A percentile compares a stretch with the other conserved stretches of the same genome.
Evolutionary conservation across 306 rosid species (phyloP).

Genomic region (Cicer arietinum): DNA sequence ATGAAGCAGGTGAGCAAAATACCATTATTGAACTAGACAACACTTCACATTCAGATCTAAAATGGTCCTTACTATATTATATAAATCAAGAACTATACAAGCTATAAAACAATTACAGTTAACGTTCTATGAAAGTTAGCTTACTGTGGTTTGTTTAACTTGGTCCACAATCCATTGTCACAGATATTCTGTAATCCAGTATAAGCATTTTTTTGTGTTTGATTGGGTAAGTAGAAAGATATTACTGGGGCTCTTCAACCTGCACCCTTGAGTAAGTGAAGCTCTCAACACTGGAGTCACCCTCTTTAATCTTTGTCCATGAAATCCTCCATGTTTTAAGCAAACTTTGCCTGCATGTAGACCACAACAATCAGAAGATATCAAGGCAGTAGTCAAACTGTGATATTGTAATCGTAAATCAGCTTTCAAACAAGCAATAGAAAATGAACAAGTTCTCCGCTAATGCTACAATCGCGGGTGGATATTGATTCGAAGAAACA

Average conservation of each 20-base stretch:
- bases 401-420: slow-evolving; percentile 12
- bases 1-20: slow-evolving; percentile 5
- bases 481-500: slow-evolving; percentile 13
- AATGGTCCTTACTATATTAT: slow-evolving; percentile 12
- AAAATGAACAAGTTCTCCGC: slow-evolving; percentile 19
- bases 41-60: slow-evolving; percentile 11
- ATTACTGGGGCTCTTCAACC: slow-evolving; percentile 50
- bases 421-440: slow-evolving; percentile 22
- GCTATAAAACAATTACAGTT: slow-evolving; percentile 35
- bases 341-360: slow-evolving; percentile 69
- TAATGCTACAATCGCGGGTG: slow-evolving; percentile 23
- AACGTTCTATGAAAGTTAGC: slow-evolving; percentile 29
- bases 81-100: slow-evolving; percentile 32
- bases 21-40: slow-evolving; percentile 31
- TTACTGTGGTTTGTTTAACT: slow-evolving; percentile 37
- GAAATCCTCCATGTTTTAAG: slow-evolving; percentile 66
- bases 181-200: slow-evolving; percentile 25
- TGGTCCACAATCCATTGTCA: slow-evolving; percentile 6
- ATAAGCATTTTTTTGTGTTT: slow-evolving; percentile 27
- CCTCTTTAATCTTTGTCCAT: slow-evolving; percentile 57
- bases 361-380: slow-evolving; percentile 37
- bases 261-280: slow-evolving; percentile 54
- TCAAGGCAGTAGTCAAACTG: slow-evolving; percentile 6
- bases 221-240: not conserved
- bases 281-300: slow-evolving; percentile 50